A percentile compares a stretch with the other conserved stretches of the same genome.
Evolutionary conservation across 768 basidiomycete species (phyloP).

Genomic region (Psilocybe subaeruginosa): DNA sequence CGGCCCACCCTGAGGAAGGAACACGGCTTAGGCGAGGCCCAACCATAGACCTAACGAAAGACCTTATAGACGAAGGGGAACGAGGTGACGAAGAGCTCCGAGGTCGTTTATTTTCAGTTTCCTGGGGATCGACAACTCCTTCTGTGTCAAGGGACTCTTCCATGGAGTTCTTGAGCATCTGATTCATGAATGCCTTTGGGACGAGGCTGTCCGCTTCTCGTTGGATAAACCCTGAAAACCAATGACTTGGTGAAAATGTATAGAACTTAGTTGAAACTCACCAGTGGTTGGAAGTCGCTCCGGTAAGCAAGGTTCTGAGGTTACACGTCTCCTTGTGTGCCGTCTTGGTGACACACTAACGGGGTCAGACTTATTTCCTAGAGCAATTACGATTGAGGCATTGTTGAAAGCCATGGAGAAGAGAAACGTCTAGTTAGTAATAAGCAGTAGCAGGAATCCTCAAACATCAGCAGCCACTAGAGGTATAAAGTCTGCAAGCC

Average conservation of each 20-base stretch:
- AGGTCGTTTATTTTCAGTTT: slow-evolving; percentile 12
- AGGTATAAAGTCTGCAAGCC: neutral
- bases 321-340: slow-evolving; percentile 41
- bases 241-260: neutral
- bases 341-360: slow-evolving; percentile 12
- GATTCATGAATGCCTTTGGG: slow-evolving; percentile 58
- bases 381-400: slow-evolving; percentile 36
- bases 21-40: slow-evolving; percentile 17
- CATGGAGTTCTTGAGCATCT: slow-evolving; percentile 37
- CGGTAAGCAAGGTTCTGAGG: slow-evolving; percentile 62
- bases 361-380: slow-evolving; percentile 32
- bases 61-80: slow-evolving; percentile 35
- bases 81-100: slow-evolving; percentile 24
- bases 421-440: neutral
- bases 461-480: slow-evolving; percentile 1
- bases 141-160: slow-evolving; percentile 20
- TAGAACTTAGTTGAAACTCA: slow-evolving; percentile 27
- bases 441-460: neutral
- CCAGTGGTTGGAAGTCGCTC: slow-evolving; percentile 70
- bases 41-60: slow-evolving; percentile 31
- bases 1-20: slow-evolving; percentile 25
- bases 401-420: slow-evolving; percentile 56
- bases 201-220: slow-evolving; percentile 69
- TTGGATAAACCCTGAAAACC: slow-evolving; percentile 54
- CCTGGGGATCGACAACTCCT: slow-evolving; percentile 28